phyloP scores from a whole-genome alignment of 225 moss, liverwort and hornwort species.

The Pseudoscleropodium purum region DNA sequence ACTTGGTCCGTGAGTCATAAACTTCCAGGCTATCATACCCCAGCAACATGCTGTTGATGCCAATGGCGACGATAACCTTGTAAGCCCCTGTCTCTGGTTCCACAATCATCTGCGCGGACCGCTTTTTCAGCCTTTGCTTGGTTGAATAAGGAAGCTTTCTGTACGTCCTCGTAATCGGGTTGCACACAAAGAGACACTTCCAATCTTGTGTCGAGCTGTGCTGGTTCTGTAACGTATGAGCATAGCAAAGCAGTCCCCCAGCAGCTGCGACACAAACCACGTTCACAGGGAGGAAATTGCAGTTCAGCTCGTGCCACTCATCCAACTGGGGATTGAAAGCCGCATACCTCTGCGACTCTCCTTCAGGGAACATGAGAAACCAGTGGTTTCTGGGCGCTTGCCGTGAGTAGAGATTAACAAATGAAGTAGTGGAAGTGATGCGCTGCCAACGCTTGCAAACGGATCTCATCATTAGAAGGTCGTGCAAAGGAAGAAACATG shows the following conservation, averaged over 20 bases:
- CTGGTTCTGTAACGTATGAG: conserved; percentile 19
- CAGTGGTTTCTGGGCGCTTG: conserved; percentile 11
- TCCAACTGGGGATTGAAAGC: conserved; percentile 25
- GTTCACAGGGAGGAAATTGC: conserved; percentile 23
- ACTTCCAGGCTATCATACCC: conserved; percentile 22
- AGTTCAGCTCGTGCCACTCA: conserved; percentile 32
- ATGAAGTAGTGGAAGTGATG: conserved; percentile 16
- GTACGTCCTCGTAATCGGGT: conserved; percentile 28
- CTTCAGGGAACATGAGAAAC: conserved; percentile 36
- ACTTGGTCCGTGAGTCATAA: conserved; percentile 18
- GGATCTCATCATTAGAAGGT: conserved; percentile 15
- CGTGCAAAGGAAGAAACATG: conserved; percentile 8
- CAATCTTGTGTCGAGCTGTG: conserved; percentile 29
- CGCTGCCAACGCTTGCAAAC: conserved; percentile 30
- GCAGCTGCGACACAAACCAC: conserved; percentile 31
- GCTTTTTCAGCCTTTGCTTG: conserved; percentile 24
- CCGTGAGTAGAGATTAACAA: conserved; percentile 2
- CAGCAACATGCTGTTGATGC: conserved; percentile 24
- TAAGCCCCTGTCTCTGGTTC: conserved; percentile 18
- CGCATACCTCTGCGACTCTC: conserved; percentile 17
- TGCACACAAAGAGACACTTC: conserved; percentile 32
- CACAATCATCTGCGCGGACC: conserved; percentile 27
- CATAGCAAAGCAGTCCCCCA: conserved; percentile 30
- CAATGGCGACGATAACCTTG: conserved; percentile 34
- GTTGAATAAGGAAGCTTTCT: conserved; percentile 21